phyloP scores from a whole-genome alignment of 768 basidiomycete species.

The Pleurotus cornucopiae region DNA sequence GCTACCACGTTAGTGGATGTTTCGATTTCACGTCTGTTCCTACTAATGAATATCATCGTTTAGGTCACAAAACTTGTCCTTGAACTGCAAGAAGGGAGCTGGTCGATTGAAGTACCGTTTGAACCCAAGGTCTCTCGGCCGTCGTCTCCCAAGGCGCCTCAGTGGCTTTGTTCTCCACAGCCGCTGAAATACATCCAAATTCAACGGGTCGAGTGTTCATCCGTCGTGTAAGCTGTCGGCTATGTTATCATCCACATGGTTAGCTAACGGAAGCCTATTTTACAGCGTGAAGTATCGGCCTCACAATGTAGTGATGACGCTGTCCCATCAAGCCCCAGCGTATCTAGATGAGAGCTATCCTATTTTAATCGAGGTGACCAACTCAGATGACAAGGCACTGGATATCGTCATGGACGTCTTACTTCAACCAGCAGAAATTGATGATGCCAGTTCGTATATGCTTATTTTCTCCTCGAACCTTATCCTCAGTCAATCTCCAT shows the following conservation, averaged over 20 bases:
- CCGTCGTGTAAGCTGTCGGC: slow-evolving; percentile 33
- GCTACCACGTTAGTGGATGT: slow-evolving; percentile 47
- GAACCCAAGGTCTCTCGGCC: slow-evolving; percentile 35
- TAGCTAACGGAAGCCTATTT: slow-evolving; percentile 3
- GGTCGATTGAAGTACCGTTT: slow-evolving; percentile 65
- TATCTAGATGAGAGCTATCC: slow-evolving; percentile 81
- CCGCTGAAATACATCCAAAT: slow-evolving; percentile 53
- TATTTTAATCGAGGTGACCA: slow-evolving; percentile 65
- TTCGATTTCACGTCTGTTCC: not conserved
- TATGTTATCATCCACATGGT: not conserved
- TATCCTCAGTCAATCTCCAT: not conserved
- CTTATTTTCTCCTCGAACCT: not conserved
- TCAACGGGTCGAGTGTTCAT: slow-evolving; percentile 39
- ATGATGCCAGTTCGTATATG: slow-evolving; percentile 55
- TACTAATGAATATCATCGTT: slow-evolving; percentile 14
- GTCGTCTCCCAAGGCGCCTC: slow-evolving; percentile 24
- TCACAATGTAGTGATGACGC: slow-evolving; percentile 49
- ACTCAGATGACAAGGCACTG: slow-evolving; percentile 66
- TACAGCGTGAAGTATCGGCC: slow-evolving; percentile 59
- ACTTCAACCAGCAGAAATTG: slow-evolving; percentile 76
- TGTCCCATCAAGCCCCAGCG: slow-evolving; percentile 64
- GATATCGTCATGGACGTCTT: slow-evolving; percentile 70
- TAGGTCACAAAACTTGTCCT: slow-evolving; percentile 44
- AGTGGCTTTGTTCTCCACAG: slow-evolving; percentile 57
- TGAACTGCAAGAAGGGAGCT: slow-evolving; percentile 54